Evolutionary conservation across 2,329 filamentous ascomycete genomes (phyloP).

Genomic region (Amylocarpus encephaloides): DNA sequence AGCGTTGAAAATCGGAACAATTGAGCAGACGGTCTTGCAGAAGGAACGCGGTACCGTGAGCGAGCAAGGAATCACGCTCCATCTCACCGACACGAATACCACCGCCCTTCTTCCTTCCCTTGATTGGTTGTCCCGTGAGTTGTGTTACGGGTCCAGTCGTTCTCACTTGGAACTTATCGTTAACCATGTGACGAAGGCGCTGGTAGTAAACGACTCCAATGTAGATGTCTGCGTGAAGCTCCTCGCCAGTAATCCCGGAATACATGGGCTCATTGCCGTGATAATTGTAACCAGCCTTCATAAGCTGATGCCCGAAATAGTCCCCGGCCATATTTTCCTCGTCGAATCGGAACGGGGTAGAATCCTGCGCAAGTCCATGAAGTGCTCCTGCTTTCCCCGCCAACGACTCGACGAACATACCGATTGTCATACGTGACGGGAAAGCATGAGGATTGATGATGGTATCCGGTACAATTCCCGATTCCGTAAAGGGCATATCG

Average conservation of each 20-base stretch:
- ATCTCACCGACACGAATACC: constrained; percentile 99
- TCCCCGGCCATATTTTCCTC: constrained; percentile 88
- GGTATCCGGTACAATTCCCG: constrained; percentile 91
- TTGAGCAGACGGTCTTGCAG: constrained; percentile 95
- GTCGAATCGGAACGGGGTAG: constrained; percentile 89
- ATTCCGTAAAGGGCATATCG: constrained; percentile 96
- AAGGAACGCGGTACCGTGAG: constrained; percentile 90
- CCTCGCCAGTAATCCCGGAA: constrained; percentile 90
- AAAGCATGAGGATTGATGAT: constrained; percentile 99
- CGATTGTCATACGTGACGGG: constrained; percentile 98
- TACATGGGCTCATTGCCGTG: constrained; percentile 99
- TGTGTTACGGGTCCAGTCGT: constrained; percentile 89
- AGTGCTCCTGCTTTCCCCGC: constrained; percentile 92
- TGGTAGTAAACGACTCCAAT: constrained; percentile 98
- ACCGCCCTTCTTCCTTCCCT: constrained; percentile 90
- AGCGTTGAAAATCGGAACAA: constrained; percentile 86
- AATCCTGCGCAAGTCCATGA: constrained; percentile 93
- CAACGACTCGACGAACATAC: constrained; percentile 97
- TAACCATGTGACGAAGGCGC: constrained; percentile 97
- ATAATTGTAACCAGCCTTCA: constrained; percentile 94
- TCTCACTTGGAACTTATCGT: constrained; percentile 98
- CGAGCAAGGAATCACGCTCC: constrained; percentile 92
- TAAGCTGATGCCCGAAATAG: constrained; percentile 93
- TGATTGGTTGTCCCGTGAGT: constrained; percentile 92
- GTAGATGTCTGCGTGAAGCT: constrained; percentile 92